Base-by-base conservation (phyloP, 2,329 filamentous ascomycete species). In the Penicillium sp. region DNA sequence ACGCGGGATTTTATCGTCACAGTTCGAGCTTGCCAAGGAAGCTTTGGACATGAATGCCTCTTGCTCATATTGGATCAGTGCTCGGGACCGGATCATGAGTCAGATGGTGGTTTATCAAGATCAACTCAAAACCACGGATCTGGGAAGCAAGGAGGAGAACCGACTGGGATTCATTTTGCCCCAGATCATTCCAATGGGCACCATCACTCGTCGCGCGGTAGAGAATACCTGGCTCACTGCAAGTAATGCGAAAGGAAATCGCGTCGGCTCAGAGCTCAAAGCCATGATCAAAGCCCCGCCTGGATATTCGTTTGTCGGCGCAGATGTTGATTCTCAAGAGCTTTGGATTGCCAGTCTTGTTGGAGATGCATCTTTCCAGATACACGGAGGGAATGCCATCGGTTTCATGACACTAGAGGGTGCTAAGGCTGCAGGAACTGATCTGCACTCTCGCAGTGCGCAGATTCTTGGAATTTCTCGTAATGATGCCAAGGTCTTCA, bases 391-490 rank as follows among this genome's bases (percentile, higher is more conserved):
- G 53, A 98, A 97, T 71, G 95, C 96, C 1, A 91, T 99, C 57
- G 95, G 96, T 0, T 99, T 99, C 80, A 99, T 99, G 96, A 99
- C 95, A 0, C 81, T 99, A 1, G 96, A 99, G 77, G 93, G 95
- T 14, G 95, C 92, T 50, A 98, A 99, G 76, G 88, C 92, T 6
- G 92, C 91, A 3, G 93, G 93, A 4, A 99, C 93, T 0, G 93
- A 99, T 74, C 78, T 98, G 55, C 93, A 99, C 75, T 97, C 93
- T 7, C 90, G 93, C 31, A 99, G 95, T 27, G 96, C 95, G 1
- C 83, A 84, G 6, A 99, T 99, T 56, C 77, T 99, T 2, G 93
- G 93, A 7, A 99, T 99, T 60, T 96, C 92, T 2, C 85, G 95
- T 60, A 97, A 97, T 68, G 88, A 97, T 69, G 95, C 95, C 57